phyloP scores from a whole-genome alignment of 139 green algal genomes.

The Picochlorum sp. region DNA sequence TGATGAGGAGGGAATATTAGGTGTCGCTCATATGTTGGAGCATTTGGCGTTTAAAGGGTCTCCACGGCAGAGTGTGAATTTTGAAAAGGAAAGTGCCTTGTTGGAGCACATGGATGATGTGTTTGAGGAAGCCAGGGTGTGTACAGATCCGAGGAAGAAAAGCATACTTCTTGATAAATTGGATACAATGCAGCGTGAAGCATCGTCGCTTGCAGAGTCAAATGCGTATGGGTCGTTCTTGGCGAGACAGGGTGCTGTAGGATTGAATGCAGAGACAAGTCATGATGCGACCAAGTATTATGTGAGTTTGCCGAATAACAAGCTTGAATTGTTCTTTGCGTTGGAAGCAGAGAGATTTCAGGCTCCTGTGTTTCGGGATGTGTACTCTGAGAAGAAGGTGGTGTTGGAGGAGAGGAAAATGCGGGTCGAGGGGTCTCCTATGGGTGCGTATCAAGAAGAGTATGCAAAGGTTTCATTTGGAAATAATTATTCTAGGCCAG shows the following conservation, averaged over 20 bases:
- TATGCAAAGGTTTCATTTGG: constrained; percentile 30
- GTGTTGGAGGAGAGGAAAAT: constrained; percentile 71
- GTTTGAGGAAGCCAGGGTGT: constrained; percentile 54
- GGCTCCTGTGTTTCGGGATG: constrained; percentile 57
- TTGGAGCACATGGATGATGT: constrained; percentile 64
- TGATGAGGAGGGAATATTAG: constrained; percentile 67
- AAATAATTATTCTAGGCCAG: constrained; percentile 69
- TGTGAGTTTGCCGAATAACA: constrained; percentile 48
- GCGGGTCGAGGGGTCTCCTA: constrained; percentile 65
- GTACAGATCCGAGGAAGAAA: not conserved
- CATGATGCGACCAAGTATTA: constrained; percentile 77
- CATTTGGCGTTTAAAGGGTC: constrained; percentile 81
- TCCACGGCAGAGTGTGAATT: constrained; percentile 35
- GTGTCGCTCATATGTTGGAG: constrained; percentile 81
- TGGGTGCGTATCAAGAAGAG: constrained; percentile 51
- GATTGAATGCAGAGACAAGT: constrained; percentile 79
- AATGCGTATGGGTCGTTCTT: constrained; percentile 76
- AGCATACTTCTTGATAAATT: constrained; percentile 30
- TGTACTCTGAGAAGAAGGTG: constrained; percentile 84
- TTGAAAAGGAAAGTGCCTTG: constrained; percentile 34
- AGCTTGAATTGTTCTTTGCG: constrained; percentile 83
- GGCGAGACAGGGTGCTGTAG: constrained; percentile 53
- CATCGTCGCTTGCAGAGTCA: constrained; percentile 42
- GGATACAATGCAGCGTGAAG: constrained; percentile 26
- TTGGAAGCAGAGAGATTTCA: constrained; percentile 78